Evolutionary conservation across 306 rosid species (phyloP), one percentile per base, ranked within the genome.

Genomic region (Oxytropis ochrocephala): DNA sequence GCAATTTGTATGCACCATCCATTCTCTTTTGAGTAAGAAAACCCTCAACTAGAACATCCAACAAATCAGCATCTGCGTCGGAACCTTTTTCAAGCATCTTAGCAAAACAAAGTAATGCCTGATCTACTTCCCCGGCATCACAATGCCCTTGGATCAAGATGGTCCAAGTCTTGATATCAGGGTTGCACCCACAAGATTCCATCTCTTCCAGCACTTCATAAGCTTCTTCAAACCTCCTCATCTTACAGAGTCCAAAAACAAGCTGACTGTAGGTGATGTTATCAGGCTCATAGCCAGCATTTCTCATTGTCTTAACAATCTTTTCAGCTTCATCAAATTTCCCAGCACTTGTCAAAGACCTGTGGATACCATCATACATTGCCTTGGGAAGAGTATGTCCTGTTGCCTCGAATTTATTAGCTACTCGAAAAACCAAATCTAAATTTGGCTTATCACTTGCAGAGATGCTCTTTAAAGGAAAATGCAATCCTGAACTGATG

Each of bases 91-190:
- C 96, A 32, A 83, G 66, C 97, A 89, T 87, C 81, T 75, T 89
- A 10, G 89, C 75, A 8, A 87, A 82, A 81, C 80, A 80, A 66
- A 82, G 53, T 14, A 91, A 80, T 0, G 94, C 94, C 14, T 73
- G 27, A 8, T 87, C 88, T 27, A 82, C 82, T 75, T 87, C n/a
- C 86, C 87, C 69, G 18, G 89, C 88, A 14, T 70, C 53, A 75
- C 96, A 89, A 69, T 91, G 87, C 57, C 97, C 96, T 65, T 87
- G 84, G 70, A 91, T 91, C 80, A 91, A 87, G 79, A 89, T 82
- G 54, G 96, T 91, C 97, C 97, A 89, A 38, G 97, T 89, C 86
- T 79, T 87, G 64, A 85, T 75, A 82, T 91, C 94, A 42, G 91
- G 90, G 63, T 59, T 30, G 41, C 88, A 84, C n/a, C 85, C 91